phyloP scores from a whole-genome alignment of 169 alveolate species.

The Eimeria sp. region DNA sequence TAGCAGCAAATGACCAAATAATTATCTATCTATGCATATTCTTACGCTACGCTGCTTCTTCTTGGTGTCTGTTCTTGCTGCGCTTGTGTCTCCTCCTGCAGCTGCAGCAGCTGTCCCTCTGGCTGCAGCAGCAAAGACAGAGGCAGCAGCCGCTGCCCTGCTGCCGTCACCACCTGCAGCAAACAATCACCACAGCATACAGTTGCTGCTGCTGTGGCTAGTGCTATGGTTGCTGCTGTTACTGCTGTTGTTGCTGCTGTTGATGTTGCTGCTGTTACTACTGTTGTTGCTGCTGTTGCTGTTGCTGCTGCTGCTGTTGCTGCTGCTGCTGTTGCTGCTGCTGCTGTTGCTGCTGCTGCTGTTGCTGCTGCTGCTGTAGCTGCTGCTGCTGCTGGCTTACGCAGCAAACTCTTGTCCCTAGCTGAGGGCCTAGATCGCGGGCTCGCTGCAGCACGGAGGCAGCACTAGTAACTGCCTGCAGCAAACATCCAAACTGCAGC shows the following conservation, averaged over 20 bases:
- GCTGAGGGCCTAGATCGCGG: background rate
- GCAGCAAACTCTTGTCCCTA: constrained; percentile 15
- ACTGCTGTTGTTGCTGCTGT: constrained; percentile 19
- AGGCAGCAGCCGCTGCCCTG: constrained; percentile 73
- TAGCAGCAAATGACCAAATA: background rate
- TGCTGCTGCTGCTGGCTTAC: background rate
- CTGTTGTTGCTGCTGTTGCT: too few species aligned
- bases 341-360: background rate
- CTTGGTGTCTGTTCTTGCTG: constrained; percentile 32
- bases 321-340: background rate
- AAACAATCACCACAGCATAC: background rate
- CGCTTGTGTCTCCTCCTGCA: constrained; percentile 55
- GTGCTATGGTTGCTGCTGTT: background rate
- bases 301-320: constrained; percentile 17
- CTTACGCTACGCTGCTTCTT: constrained; percentile 72
- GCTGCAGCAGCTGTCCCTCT: constrained; percentile 43
- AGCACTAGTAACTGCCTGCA: constrained; percentile 46
- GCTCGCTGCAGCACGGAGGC: constrained; percentile 75
- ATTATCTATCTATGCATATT: background rate
- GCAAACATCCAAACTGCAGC: constrained; percentile 65
- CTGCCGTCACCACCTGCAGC: constrained; percentile 70
- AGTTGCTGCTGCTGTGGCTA: constrained; percentile 3
- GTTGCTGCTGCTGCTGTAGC: constrained; percentile 37
- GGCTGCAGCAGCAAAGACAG: constrained; percentile 69
- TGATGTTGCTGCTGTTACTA: background rate